Conservation (phyloP, 2,329 filamentous ascomycete genomes). For the Amylocarpus encephaloides region DNA sequence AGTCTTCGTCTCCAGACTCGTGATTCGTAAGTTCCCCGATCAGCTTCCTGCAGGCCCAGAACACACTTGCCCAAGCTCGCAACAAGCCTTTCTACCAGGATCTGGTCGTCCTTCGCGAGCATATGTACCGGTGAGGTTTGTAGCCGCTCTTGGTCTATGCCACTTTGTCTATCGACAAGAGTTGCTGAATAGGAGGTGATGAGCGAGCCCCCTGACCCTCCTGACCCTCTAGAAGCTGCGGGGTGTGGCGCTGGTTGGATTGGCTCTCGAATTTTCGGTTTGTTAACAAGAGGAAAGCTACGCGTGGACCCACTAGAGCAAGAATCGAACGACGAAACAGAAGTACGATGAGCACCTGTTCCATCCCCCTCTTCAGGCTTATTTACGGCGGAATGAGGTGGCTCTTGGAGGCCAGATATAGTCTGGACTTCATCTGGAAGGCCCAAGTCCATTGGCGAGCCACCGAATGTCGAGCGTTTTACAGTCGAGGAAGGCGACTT, state of each 20-base stretch:
- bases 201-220: conserved; percentile 12
- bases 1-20: conserved; percentile 64
- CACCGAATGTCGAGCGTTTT: conserved; percentile 29
- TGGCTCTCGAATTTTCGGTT: conserved; percentile 32
- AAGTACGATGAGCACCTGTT: conserved; percentile 43
- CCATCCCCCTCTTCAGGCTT: conserved; percentile 15
- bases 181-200: conserved; percentile 16
- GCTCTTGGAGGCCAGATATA: conserved; percentile 7
- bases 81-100: conserved; percentile 53
- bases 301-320: conserved; percentile 46
- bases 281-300: conserved; percentile 56
- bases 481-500: conserved; percentile 13
- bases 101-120: conserved; percentile 46
- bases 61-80: conserved; percentile 55
- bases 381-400: conserved; percentile 13
- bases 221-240: conserved; percentile 11
- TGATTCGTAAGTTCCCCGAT: conserved; percentile 49
- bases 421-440: conserved; percentile 8
- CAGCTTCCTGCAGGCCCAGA: conserved; percentile 49
- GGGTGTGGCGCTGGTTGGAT: conserved; percentile 5
- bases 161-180: conserved; percentile 13
- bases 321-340: conserved; percentile 46
- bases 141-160: conserved; percentile 8
- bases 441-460: conserved; percentile 3
- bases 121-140: conserved; percentile 28